These are phyloP conservation scores for Ceratobasidium theobromae DNA, from an alignment of 1,284 basidiomycete species.

Conservation along the genomic window DNA sequence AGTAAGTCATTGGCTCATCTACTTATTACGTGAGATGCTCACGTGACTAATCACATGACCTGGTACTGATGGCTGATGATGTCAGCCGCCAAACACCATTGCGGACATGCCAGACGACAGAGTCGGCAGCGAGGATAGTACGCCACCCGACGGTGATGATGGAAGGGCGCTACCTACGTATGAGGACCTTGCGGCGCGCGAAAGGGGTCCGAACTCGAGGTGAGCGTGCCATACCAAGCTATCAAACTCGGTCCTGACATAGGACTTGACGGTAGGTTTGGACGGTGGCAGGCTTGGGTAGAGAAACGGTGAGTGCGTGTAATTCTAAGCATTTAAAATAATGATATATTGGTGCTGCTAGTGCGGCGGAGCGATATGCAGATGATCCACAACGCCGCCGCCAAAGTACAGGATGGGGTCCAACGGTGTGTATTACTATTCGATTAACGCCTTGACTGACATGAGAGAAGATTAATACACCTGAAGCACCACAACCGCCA, in stretches of 20 bases:
- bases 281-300: conserved; percentile 80
- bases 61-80: not conserved
- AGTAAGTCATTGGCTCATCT: not conserved
- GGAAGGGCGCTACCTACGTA: conserved; percentile 70
- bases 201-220: conserved; percentile 35
- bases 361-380: conserved; percentile 76
- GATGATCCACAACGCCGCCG: conserved; percentile 59
- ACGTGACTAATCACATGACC: conserved; percentile 13
- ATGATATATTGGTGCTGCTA: conserved; percentile 40
- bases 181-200: conserved; percentile 60
- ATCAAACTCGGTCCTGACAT: conserved; percentile 40
- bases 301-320: conserved; percentile 66
- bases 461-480: conserved; percentile 38
- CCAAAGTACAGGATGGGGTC: conserved; percentile 64
- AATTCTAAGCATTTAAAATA: conserved; percentile 8
- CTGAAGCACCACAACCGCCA: conserved; percentile 41
- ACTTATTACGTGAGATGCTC: not conserved
- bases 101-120: conserved; percentile 8
- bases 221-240: not conserved
- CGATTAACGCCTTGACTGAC: not conserved
- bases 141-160: conserved; percentile 42
- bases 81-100: conserved; percentile 2
- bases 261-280: conserved; percentile 68
- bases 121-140: not conserved
- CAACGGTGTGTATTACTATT: conserved; percentile 41